Evolutionary conservation across 169 alveolate species (phyloP), one percentile per base, ranked within the genome.

Genomic region (Eimeria sp.): DNA sequence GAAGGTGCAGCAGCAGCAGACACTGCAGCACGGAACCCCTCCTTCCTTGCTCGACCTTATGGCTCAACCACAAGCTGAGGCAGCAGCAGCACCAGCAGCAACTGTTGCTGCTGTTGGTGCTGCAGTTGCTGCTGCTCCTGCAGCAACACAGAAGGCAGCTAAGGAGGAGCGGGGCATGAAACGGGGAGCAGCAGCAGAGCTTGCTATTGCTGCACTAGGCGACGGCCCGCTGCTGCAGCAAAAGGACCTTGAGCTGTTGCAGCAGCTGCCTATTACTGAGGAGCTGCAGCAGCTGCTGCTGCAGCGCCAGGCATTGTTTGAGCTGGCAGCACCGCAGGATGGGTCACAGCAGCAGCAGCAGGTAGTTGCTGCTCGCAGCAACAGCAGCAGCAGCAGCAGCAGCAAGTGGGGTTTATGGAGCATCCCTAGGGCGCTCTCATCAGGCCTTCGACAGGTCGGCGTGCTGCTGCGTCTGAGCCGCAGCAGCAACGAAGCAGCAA

Each of bases 261-360:
- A 40, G 45, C 54, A 27, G 49, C 82, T 72, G 4, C 82, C 82
- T 4, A 40, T 72, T 49, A 34, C 82, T 4, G 82, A 72, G 16
- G 82, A 27, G 54, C 82, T 72, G 54, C 82, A 72, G 82, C 82
- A 72, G 47, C 82, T 72, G 54, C 82, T 72, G 82, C 82, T 72
- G 82, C 82, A 72, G 25, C 45, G 82, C 54, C 82, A 72, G 82
- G 49, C 82, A n/a, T 47, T 72, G 45, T 72, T 72, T 18, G 82
- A 72, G 82, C 82, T 40, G n/a, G 82, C 45, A 40, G 54, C 2
- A 72, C 14, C 82, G 20, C 70, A 61, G 70, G 27, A 61, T n/a
- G 82, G 6, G 22, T n/a, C 40, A 22, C 49, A 47, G 80, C 80
- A 70, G 80, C 80, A 70, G 80, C 80, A 70, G 80, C 80, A 70